Evolutionary conservation across 345 rosid genomes (phyloP).

Genomic region (Lepidium didymum): DNA sequence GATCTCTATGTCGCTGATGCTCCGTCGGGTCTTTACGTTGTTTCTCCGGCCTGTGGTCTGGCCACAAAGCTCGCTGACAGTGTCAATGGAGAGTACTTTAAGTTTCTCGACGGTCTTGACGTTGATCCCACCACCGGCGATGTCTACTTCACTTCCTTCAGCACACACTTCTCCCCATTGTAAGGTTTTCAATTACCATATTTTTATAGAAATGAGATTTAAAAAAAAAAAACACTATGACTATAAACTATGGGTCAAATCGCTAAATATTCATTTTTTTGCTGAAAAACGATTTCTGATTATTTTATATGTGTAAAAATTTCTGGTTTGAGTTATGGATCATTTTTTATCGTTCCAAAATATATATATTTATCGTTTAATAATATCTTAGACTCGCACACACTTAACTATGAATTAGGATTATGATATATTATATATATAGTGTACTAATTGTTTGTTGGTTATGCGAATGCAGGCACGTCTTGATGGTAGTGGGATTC

Average conservation of each 20-base stretch:
- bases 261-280: too few species aligned
- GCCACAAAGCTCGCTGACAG: constrained; percentile 33
- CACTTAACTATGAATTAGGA: too few species aligned
- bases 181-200: too few species aligned
- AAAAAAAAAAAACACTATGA: too few species aligned
- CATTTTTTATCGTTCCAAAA: too few species aligned
- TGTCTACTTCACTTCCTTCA: constrained; percentile 41
- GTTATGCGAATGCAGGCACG: constrained; percentile 20
- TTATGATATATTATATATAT: not conserved
- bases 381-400: too few species aligned
- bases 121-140: constrained; percentile 30
- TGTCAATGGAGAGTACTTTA: constrained; percentile 24
- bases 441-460: not conserved
- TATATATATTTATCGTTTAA: too few species aligned
- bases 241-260: too few species aligned
- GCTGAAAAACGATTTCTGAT: too few species aligned
- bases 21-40: constrained; percentile 34
- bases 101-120: constrained; percentile 36
- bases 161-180: constrained; percentile 20
- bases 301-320: too few species aligned
- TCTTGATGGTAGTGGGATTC: constrained; percentile 14
- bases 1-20: constrained; percentile 44
- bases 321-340: too few species aligned
- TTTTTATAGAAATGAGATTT: too few species aligned
- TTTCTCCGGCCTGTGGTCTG: constrained; percentile 35